Evolutionary conservation across 2,329 filamentous ascomycete species (phyloP), one percentile per base, ranked within the genome.

Genomic region (Thelonectria rubi): DNA sequence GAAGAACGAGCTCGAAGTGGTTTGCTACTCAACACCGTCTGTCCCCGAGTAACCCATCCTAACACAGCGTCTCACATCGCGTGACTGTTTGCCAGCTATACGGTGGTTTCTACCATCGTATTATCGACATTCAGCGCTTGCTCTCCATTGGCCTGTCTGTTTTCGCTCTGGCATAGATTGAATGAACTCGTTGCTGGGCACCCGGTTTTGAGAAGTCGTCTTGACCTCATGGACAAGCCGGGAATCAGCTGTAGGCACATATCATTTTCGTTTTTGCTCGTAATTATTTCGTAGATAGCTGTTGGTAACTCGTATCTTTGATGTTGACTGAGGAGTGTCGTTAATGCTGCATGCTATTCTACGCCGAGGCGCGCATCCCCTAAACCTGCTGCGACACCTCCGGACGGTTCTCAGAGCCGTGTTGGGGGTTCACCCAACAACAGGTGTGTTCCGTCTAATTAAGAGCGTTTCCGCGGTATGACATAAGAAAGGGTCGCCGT

Each of bases 201-300:
- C 82, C 81, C 79, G 79, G 75, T 73, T 80, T 83, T 74, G 79
- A 85, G 82, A 82, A 74, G 76, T 82, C 82, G 82, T 84, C 78
- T 82, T 84, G 81, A 77, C 77, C 74, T 84, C 79, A 65, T 76
- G 74, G 82, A 85, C 68, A 81, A 77, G 77, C 75, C 80, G 82
- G 82, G 82, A 84, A 85, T 85, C 82, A 84, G 82, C 82, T 84
- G 83, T 84, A 84, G 82, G 81, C 78, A 85, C 82, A 85, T 82
- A 47, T 59, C 52, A 32, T 37, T 52, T 30, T 15, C 39, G 47
- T 39, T 12, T 55, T 17, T 4, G 7, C 7, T 24, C 3, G 21
- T 24, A 3, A 7, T 24, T 4, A 24, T 24, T 24, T 7, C 21
- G 3, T 3, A 24, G 7, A 4, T 24, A 7, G 21, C 7, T 24